Evolutionary conservation across 352 stramenopile species (phyloP), one percentile per base, ranked within the genome.

Genomic region (Phytophthora meadii): DNA sequence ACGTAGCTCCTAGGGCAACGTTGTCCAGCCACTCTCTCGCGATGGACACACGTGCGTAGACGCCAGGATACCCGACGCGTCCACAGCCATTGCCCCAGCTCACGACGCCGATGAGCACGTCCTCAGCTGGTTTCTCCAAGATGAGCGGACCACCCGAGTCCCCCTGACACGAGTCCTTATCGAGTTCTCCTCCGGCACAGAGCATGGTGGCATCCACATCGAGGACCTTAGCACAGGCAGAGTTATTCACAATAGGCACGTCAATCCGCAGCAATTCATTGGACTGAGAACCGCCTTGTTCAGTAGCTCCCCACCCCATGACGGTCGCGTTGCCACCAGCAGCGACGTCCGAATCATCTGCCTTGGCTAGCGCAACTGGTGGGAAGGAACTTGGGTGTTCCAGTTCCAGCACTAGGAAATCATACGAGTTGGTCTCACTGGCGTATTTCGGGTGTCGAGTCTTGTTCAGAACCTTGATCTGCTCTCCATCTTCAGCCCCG

Each of bases 31-130:
- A 81, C 9, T 68, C 60, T 15, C 30, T 44, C 11, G 54, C 73
- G 24, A 58, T n/a, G 1, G 73, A 78, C 28, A 93, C 68, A 10
- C 82, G 72, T 0, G 77, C 70, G 63, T 90, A 92, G 34, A 93
- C 70, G 4, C 81, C 81, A 0, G 81, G 81, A 17, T 71, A 71
- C 0, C 72, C 70, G 0, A 50, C 53, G 1, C 45, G 44, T 22
- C 73, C 82, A 46, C 84, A 93, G 7, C 79, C 82, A 14, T 76
- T 64, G 15, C 81, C 81, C 76, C 82, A 92, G 61, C 72, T 89
- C 32, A 87, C 75, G 17, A 90, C 65, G 5, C 81, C 84, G 5
- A 88, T 51, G 0, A 90, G 66, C 0, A 80, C 47, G 22, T 87
- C 75, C 19, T 65, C 58, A 4, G 32, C 36, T n/a, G 72, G 45